Conservation (phyloP, 2,329 filamentous ascomycete genomes). For the Drechmeria coniospora region DNA sequence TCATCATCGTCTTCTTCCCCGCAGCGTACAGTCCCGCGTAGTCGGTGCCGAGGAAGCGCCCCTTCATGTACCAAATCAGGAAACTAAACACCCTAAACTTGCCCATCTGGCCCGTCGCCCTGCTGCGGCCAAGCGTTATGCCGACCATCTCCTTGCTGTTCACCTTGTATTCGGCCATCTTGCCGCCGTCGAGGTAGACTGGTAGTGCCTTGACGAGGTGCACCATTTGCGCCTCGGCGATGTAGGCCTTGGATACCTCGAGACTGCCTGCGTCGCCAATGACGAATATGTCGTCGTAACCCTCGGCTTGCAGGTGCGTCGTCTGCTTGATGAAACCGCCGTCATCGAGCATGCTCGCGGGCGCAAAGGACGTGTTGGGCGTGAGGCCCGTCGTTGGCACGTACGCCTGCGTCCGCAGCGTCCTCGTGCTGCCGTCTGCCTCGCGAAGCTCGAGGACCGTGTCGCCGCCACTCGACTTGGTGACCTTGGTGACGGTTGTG, state of each 20-base stretch:
- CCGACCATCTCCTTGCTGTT: slow-evolving; percentile 16
- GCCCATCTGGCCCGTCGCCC: slow-evolving; percentile 22
- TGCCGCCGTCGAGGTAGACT: slow-evolving; percentile 14
- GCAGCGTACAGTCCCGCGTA: slow-evolving; percentile 13
- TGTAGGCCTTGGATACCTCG: slow-evolving; percentile 16
- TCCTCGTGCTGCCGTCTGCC: slow-evolving; percentile 18
- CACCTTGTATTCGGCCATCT: slow-evolving; percentile 15
- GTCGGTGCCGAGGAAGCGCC: slow-evolving; percentile 21
- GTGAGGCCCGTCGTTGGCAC: slow-evolving; percentile 29
- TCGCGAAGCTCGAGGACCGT: slow-evolving; percentile 19
- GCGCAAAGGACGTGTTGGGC: slow-evolving; percentile 29
- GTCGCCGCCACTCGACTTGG: slow-evolving; percentile 10
- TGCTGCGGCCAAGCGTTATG: slow-evolving; percentile 23
- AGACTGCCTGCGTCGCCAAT: slow-evolving; percentile 28
- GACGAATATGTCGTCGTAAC: slow-evolving; percentile 25
- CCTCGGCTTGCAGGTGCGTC: slow-evolving; percentile 18
- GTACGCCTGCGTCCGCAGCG: slow-evolving; percentile 26
- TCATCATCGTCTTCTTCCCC: slow-evolving; percentile 17
- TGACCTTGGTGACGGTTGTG: slow-evolving; percentile 19
- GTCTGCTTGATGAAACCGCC: slow-evolving; percentile 21
- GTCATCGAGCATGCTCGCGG: slow-evolving; percentile 19
- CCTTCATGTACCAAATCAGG: slow-evolving; percentile 23
- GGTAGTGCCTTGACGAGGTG: slow-evolving; percentile 20
- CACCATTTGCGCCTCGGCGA: slow-evolving; percentile 17
- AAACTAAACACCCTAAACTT: slow-evolving; percentile 21